Evolutionary conservation across 1,139 yeast genomes (phyloP).

Genomic region (Kurtzmaniella quercitrusa): DNA sequence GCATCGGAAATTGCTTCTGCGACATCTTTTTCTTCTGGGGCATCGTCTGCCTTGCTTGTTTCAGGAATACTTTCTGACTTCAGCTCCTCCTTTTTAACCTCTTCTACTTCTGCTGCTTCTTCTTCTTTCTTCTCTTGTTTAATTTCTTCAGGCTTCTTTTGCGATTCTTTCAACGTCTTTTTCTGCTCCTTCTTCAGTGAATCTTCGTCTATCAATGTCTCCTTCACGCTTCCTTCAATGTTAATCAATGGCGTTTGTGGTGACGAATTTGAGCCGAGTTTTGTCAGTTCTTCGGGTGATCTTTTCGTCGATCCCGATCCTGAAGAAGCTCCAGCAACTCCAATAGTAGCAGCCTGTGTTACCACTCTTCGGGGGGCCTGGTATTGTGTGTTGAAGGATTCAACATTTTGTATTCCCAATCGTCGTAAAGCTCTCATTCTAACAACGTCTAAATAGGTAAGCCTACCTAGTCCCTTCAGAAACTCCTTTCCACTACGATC

Average conservation of each 20-base stretch:
- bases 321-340: conserved; percentile 7
- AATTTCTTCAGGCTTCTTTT: conserved; percentile 7
- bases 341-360: conserved; percentile 18
- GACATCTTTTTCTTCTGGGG: conserved; percentile 3
- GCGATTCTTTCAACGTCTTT: conserved; percentile 7
- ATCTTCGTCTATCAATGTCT: conserved; percentile 37
- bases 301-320: conserved; percentile 10
- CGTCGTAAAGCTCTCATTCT: conserved; percentile 46
- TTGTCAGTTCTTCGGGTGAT: conserved; percentile 9
- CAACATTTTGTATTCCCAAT: conserved; percentile 33
- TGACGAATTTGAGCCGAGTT: conserved; percentile 7
- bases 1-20: conserved; percentile 4
- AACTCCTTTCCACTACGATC: conserved; percentile 34
- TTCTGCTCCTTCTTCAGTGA: conserved; percentile 6
- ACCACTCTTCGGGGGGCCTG: conserved; percentile 30
- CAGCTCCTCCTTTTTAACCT: conserved; percentile 3
- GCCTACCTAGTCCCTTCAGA: conserved; percentile 31
- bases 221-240: conserved; percentile 29
- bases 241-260: conserved; percentile 25
- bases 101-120: conserved; percentile 3
- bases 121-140: conserved; percentile 6
- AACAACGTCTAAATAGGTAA: conserved; percentile 49
- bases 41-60: conserved; percentile 3
- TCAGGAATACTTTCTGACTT: neutral
- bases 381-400: conserved; percentile 36